phyloP scores from a whole-genome alignment of 2,329 filamentous ascomycete genomes.

The Diatrype stigma region DNA sequence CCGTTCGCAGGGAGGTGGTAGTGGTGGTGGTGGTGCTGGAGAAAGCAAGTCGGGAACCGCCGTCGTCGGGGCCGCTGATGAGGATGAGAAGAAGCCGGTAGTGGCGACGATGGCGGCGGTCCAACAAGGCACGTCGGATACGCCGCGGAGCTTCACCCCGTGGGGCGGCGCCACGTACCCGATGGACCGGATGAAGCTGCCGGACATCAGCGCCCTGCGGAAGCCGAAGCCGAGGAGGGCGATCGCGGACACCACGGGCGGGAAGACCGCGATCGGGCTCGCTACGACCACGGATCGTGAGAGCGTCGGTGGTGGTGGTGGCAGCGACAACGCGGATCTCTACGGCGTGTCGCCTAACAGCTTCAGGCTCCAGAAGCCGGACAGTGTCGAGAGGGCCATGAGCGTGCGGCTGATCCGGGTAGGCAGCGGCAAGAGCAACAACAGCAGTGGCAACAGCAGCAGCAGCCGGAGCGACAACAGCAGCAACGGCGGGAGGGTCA shows the following conservation, averaged over 20 bases:
- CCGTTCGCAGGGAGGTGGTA: too few species aligned
- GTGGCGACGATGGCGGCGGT: conserved; percentile 21
- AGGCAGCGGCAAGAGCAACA: conserved; percentile 15
- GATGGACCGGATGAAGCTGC: conserved; percentile 25
- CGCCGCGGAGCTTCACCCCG: conserved; percentile 21
- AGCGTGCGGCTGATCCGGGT: conserved; percentile 27
- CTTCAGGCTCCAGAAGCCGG: conserved; percentile 26
- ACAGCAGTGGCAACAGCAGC: background rate
- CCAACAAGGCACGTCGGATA: conserved; percentile 18
- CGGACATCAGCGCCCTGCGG: conserved; percentile 18
- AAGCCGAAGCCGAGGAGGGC: conserved; percentile 20
- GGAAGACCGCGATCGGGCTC: conserved; percentile 16
- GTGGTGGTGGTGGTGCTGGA: too few species aligned
- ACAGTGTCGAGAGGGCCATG: conserved; percentile 21
- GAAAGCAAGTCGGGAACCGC: conserved; percentile 7
- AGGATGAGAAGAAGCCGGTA: conserved; percentile 12
- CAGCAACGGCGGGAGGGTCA: background rate
- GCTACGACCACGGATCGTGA: conserved; percentile 10
- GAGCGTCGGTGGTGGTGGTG: background rate
- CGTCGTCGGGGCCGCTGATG: background rate
- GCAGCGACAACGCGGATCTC: conserved; percentile 8
- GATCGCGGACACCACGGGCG: conserved; percentile 9
- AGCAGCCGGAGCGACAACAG: background rate
- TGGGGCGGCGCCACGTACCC: conserved; percentile 19
- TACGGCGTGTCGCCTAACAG: conserved; percentile 13